Evolutionary conservation across 2,329 filamentous ascomycete species (phyloP).

Genomic region (Penicillium hordei): DNA sequence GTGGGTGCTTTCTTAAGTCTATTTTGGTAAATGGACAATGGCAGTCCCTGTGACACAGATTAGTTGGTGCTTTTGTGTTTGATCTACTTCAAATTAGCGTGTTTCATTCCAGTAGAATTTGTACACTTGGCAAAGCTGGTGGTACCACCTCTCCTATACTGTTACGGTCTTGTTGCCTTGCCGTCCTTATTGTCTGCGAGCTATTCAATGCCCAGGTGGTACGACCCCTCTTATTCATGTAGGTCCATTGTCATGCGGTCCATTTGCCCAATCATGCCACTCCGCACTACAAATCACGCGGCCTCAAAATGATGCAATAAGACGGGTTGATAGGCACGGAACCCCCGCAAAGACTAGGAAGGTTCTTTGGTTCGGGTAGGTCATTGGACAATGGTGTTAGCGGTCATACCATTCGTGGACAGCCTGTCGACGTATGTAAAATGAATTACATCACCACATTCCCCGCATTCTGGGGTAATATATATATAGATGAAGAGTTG

Average conservation of each 20-base stretch:
- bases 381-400: slow-evolving; percentile 1
- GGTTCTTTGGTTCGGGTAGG: background rate
- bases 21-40: background rate
- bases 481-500: background rate
- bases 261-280: slow-evolving; percentile 3
- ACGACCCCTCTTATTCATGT: background rate
- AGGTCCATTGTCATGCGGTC: background rate
- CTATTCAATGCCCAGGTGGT: background rate
- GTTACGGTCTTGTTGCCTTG: background rate
- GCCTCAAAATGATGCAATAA: background rate
- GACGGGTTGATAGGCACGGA: background rate
- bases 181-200: background rate
- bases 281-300: background rate
- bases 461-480: slow-evolving; percentile 3
- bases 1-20: background rate
- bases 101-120: background rate
- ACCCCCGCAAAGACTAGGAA: background rate
- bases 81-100: background rate
- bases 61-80: background rate
- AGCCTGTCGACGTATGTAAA: background rate
- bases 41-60: background rate
- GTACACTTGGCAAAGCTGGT: background rate
- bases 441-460: slow-evolving; percentile 11
- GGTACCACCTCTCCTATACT: background rate
- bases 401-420: slow-evolving; percentile 1